A percentile compares a stretch with the other conserved stretches of the same genome.
These are phyloP conservation scores for Leishmania lainsoni DNA, from an alignment of 208 protist genomes.

Conservation along the genomic window DNA sequence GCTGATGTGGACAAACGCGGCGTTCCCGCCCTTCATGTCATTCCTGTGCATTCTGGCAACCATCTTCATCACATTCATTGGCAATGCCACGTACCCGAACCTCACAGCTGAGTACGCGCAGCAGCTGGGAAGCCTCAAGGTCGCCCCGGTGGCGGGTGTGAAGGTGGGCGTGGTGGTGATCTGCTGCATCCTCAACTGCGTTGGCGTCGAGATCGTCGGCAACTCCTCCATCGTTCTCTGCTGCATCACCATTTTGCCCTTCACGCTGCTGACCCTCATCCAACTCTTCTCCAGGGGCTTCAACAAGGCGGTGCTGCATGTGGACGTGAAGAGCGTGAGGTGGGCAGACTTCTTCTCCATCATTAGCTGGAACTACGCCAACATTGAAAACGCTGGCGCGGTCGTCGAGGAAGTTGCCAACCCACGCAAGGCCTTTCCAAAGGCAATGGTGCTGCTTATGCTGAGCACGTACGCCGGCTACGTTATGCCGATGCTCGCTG, in stretches of 20 bases:
- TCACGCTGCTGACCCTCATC: slow-evolving; percentile 67
- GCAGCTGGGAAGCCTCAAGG: slow-evolving; percentile 39
- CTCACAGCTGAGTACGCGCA: slow-evolving; percentile 74
- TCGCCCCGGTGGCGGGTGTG: slow-evolving; percentile 40
- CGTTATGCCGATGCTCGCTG: slow-evolving; percentile 78
- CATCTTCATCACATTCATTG: slow-evolving; percentile 84
- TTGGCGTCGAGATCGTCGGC: slow-evolving; percentile 81
- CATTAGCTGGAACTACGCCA: slow-evolving; percentile 89
- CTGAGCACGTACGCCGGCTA: slow-evolving; percentile 79
- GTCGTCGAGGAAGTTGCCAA: slow-evolving; percentile 81
- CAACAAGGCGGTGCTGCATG: slow-evolving; percentile 66
- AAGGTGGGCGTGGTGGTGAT: slow-evolving; percentile 69
- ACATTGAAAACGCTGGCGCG: slow-evolving; percentile 85
- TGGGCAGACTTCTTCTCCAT: slow-evolving; percentile 83
- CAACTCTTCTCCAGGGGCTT: slow-evolving; percentile 75
- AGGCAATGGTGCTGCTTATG: slow-evolving; percentile 73
- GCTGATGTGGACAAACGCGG: slow-evolving; percentile 87
- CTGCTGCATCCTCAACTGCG: slow-evolving; percentile 73
- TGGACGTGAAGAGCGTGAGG: slow-evolving; percentile 52
- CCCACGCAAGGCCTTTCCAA: slow-evolving; percentile 51
- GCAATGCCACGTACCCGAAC: slow-evolving; percentile 84
- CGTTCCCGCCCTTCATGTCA: slow-evolving; percentile 75
- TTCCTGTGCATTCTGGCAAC: slow-evolving; percentile 77
- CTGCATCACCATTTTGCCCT: slow-evolving; percentile 66
- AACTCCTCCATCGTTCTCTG: slow-evolving; percentile 64